Conservation (phyloP, 2,329 filamentous ascomycete genomes). For the Malbranchea zuffiana region DNA sequence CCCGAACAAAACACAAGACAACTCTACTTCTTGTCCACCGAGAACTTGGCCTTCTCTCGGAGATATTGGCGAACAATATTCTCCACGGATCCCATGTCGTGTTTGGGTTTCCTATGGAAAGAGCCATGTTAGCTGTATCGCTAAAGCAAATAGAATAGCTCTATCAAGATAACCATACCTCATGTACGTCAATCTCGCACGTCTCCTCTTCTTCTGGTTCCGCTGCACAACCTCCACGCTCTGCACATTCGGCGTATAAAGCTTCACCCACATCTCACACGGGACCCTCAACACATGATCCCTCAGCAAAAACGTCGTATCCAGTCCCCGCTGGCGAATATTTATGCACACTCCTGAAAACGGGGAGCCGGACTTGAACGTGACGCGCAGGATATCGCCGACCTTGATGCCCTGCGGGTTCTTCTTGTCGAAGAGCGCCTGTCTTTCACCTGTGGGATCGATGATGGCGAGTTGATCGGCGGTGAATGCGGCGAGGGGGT, state of each 20-base stretch:
- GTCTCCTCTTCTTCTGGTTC: conserved; percentile 68
- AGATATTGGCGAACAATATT: conserved; percentile 61
- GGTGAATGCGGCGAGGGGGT: conserved; percentile 59
- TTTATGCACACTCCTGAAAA: conserved; percentile 82
- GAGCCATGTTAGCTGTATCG: conserved; percentile 4
- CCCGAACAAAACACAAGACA: no score
- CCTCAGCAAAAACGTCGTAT: conserved; percentile 76
- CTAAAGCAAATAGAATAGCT: not conserved
- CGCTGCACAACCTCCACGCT: conserved; percentile 91
- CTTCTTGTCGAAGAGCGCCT: conserved; percentile 61
- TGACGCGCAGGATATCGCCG: conserved; percentile 86
- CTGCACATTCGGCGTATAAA: conserved; percentile 80
- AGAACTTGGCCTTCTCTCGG: conserved; percentile 35
- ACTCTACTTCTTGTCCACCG: conserved; percentile 2
- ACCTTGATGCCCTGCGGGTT: conserved; percentile 71
- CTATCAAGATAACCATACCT: conserved; percentile 36
- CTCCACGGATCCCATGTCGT: conserved; percentile 79
- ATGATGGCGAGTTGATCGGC: conserved; percentile 59
- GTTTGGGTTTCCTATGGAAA: conserved; percentile 52
- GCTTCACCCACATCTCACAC: conserved; percentile 96
- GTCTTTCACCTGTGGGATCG: conserved; percentile 75
- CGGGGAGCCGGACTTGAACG: conserved; percentile 72
- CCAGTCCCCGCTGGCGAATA: conserved; percentile 76
- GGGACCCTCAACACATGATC: conserved; percentile 77
- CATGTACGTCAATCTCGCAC: conserved; percentile 86